phyloP scores from a whole-genome alignment of 2,329 filamentous ascomycete genomes.

The Diaporthe citrichinensis region DNA sequence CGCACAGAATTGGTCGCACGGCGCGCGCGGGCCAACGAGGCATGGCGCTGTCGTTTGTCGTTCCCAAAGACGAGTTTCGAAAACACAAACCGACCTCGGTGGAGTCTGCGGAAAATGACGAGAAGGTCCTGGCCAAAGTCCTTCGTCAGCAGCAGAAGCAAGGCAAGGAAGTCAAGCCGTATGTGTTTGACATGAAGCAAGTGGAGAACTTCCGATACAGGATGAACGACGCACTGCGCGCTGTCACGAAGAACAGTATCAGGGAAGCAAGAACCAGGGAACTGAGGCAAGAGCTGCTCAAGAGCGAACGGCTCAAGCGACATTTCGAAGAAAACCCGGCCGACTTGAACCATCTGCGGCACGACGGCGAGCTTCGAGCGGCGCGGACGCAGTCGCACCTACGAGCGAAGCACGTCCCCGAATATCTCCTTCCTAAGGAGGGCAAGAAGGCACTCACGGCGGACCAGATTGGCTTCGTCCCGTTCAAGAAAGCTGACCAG shows the following conservation, averaged over 20 bases:
- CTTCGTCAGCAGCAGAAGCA: slow-evolving; percentile 82
- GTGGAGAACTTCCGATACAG: slow-evolving; percentile 96
- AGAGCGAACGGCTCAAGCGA: slow-evolving; percentile 92
- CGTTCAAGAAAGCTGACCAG: slow-evolving; percentile 68
- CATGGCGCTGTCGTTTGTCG: slow-evolving; percentile 95
- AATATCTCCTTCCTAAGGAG: slow-evolving; percentile 88
- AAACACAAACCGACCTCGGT: slow-evolving; percentile 92
- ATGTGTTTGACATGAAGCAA: slow-evolving; percentile 94
- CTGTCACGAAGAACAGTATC: slow-evolving; percentile 90
- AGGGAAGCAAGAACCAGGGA: slow-evolving; percentile 92
- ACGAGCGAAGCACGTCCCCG: slow-evolving; percentile 83
- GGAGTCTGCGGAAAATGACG: slow-evolving; percentile 83
- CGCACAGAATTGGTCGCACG: slow-evolving; percentile 95
- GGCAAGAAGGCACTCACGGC: slow-evolving; percentile 77
- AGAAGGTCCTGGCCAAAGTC: slow-evolving; percentile 86
- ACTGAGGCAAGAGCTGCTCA: slow-evolving; percentile 88
- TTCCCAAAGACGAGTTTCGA: slow-evolving; percentile 84
- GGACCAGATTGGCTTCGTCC: slow-evolving; percentile 82
- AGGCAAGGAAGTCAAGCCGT: slow-evolving; percentile 87
- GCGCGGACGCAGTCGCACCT: slow-evolving; percentile 90
- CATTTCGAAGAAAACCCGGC: slow-evolving; percentile 98
- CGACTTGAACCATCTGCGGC: slow-evolving; percentile 87
- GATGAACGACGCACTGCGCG: slow-evolving; percentile 90
- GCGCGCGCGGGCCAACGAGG: slow-evolving; percentile 91
- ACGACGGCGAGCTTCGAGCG: slow-evolving; percentile 89